phyloP scores from a whole-genome alignment of 345 rosid species.

The Heritiera fomes region DNA sequence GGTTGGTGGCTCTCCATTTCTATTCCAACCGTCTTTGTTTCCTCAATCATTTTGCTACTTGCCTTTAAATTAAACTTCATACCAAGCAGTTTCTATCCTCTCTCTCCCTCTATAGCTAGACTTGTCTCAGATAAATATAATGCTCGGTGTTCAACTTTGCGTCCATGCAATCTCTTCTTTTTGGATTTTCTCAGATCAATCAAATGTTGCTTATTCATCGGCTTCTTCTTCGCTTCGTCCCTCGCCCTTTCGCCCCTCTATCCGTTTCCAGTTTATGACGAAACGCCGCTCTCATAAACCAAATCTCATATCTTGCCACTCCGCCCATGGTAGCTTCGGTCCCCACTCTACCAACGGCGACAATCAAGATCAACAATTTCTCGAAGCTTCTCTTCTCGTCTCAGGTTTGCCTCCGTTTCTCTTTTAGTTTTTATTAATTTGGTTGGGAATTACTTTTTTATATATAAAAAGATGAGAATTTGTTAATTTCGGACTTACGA shows the following conservation, averaged over 20 bases:
- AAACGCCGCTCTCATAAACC: constrained; percentile 28
- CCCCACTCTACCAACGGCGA: constrained; percentile 43
- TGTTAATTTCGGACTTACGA: not conserved
- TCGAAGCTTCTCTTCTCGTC: constrained; percentile 76
- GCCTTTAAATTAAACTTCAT: not conserved
- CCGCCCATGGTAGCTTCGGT: constrained; percentile 44
- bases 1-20: not conserved
- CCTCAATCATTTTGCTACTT: not conserved
- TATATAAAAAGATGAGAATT: not conserved
- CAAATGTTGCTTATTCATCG: constrained; percentile 18
- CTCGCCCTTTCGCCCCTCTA: constrained; percentile 23
- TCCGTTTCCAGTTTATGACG: constrained; percentile 31
- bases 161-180: constrained; percentile 32
- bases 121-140: constrained; percentile 28
- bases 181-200: constrained; percentile 23
- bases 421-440: not conserved
- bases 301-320: constrained; percentile 45
- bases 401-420: constrained; percentile 48
- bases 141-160: constrained; percentile 47
- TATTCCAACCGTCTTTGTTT: not conserved
- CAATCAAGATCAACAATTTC: constrained; percentile 48
- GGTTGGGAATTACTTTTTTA: not conserved
- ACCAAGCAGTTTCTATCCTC: not conserved
- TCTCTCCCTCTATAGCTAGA: not conserved
- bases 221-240: not conserved